Base-by-base conservation (phyloP, 306 rosid genomes). In the Canavalia ensiformis region DNA sequence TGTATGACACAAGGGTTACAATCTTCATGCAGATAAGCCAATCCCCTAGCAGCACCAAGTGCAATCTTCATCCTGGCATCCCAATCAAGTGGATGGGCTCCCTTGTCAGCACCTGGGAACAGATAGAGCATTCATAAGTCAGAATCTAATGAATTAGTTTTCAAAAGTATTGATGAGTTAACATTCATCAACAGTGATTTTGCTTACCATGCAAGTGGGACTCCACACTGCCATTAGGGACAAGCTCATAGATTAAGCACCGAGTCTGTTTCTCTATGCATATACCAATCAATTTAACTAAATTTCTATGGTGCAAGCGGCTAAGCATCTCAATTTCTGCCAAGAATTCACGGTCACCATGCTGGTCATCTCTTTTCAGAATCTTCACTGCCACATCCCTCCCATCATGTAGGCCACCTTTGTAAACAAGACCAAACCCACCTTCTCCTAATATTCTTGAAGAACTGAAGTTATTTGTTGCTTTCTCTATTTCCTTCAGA, bases 271-370 rank as follows among this genome's bases (percentile, higher is more conserved):
- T 90, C 74, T 92, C 97, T 8, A 88, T 87, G 89, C 97, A 94
- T 74, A 88, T 90, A 44, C 98, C 98, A 5, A 92, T 83, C 76
- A 94, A 51, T 70, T 88, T 94, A 74, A 94, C 97, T 79, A 94
- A 85, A 89, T 94, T 92, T 77, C 97, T 78, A 78, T 94, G 98
- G 90, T 94, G 97, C 65, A 94, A 79, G 57, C 96, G 93, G 85
- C 97, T 87, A 76, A 94, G 94, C 97, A 92, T 92, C 83, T 94
- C 97, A 28, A 91, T 88, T 87, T 94, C 98, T 12, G 97, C 98
- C 77, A 92, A 85, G 86, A 92, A 92, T 81, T 94, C 97, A 7
- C 88, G 91, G 75, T 87, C 87, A 66, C 97, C 94, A 30, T 74
- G 97, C 18, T 82, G 94, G 83, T 91, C 88, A 59, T 90, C 88